phyloP scores from a whole-genome alignment of 192 early-diverging fungal species.

The Entomortierella beljakovae region DNA sequence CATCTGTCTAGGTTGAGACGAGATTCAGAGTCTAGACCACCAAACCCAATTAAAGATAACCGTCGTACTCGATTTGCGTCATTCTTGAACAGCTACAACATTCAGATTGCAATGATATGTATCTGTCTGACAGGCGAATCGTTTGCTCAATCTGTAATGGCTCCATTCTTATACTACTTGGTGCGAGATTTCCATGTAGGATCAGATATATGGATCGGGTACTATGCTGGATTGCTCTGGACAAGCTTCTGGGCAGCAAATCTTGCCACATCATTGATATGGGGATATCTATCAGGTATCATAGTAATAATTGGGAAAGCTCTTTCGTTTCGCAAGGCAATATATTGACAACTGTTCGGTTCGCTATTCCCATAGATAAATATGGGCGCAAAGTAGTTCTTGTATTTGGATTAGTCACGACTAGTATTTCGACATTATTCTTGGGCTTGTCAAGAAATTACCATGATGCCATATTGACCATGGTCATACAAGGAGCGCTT shows the following conservation, averaged over 20 bases:
- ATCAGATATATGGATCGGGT: conserved; percentile 36
- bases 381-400: conserved; percentile 31
- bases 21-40: not conserved
- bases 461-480: conserved; percentile 31
- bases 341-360: no score
- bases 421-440: conserved; percentile 29
- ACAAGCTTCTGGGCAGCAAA: conserved; percentile 33
- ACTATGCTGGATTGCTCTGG: conserved; percentile 34
- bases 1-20: no score
- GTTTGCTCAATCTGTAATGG: conserved; percentile 30
- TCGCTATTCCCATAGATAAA: conserved; percentile 7
- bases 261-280: conserved; percentile 25
- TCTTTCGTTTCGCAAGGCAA: no score
- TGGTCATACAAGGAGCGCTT: conserved; percentile 27
- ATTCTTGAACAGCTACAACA: conserved; percentile 17
- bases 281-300: conserved; percentile 37
- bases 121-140: conserved; percentile 29
- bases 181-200: conserved; percentile 35
- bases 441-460: conserved; percentile 21
- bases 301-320: not conserved
- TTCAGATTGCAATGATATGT: conserved; percentile 33
- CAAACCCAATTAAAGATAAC: not conserved
- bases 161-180: conserved; percentile 40
- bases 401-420: conserved; percentile 28
- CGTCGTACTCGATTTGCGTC: not conserved